Conservation (phyloP, 164 flowering plant species). For the Tetrastigma voinierianum region DNA sequence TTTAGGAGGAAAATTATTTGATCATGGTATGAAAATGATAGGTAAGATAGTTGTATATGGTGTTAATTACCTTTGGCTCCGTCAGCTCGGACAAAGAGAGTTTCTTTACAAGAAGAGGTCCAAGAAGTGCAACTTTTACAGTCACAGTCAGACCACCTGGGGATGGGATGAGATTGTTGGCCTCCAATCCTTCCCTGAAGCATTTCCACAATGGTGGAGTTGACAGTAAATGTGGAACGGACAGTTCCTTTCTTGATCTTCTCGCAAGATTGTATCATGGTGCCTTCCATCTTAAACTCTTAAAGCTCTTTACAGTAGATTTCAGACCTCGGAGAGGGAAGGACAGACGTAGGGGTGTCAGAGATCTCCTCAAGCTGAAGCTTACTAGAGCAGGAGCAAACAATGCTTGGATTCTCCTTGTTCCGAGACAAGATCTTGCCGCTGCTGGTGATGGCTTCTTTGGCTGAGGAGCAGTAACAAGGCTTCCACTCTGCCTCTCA, state of each 20-base stretch:
- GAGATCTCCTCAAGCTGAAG: slow-evolving; percentile 84
- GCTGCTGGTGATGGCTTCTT: slow-evolving; percentile 61
- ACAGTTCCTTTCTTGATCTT: slow-evolving; percentile 23
- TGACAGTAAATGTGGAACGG: slow-evolving; percentile 54
- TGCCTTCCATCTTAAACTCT: slow-evolving; percentile 28
- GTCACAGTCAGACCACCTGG: slow-evolving; percentile 95
- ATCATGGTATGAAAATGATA: background rate
- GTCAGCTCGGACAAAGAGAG: slow-evolving; percentile 56
- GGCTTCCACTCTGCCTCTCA: slow-evolving; percentile 89
- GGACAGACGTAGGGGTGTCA: slow-evolving; percentile 78
- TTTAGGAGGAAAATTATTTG: too few species aligned
- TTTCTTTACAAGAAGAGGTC: slow-evolving; percentile 52
- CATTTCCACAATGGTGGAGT: slow-evolving; percentile 77
- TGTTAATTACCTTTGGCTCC: slow-evolving; percentile 65
- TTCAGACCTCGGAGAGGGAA: slow-evolving; percentile 60
- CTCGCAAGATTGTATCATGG: slow-evolving; percentile 13
- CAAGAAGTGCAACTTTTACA: slow-evolving; percentile 69
- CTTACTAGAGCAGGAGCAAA: slow-evolving; percentile 53
- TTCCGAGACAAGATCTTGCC: slow-evolving; percentile 77
- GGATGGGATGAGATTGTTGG: slow-evolving; percentile 38
- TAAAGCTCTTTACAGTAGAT: slow-evolving; percentile 46
- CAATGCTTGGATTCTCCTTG: slow-evolving; percentile 70
- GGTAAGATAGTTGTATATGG: background rate
- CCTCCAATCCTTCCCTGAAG: slow-evolving; percentile 72
- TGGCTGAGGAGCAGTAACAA: slow-evolving; percentile 78